A percentile compares a stretch with the other conserved stretches of the same genome.
These are phyloP conservation scores for Drosera spatulata DNA, from an alignment of 179 eudicot genomes.

Conservation along the genomic window DNA sequence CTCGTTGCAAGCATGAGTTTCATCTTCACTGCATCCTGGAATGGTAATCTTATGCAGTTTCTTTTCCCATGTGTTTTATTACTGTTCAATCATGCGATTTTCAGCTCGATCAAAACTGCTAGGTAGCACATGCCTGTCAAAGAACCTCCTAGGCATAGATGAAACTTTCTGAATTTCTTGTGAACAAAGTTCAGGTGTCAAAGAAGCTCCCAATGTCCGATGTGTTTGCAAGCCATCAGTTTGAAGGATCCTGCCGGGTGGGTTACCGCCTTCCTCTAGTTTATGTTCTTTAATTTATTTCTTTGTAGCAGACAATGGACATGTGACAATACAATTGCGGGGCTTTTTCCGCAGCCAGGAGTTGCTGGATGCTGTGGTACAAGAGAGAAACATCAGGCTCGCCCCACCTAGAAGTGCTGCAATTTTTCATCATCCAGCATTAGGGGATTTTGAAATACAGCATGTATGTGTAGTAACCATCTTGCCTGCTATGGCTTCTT, in stretches of 20 bases:
- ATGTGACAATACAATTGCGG: neutral
- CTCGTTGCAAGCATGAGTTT: too few species aligned
- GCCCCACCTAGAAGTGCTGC: constrained; percentile 73
- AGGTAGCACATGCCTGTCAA: too few species aligned
- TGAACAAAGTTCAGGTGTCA: constrained; percentile 58
- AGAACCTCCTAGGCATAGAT: too few species aligned
- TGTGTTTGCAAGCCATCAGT: constrained; percentile 64
- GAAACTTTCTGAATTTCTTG: neutral
- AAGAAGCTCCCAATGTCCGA: constrained; percentile 96
- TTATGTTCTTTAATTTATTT: neutral
- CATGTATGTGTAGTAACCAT: constrained; percentile 39
- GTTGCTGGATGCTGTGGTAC: constrained; percentile 59
- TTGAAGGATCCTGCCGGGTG: constrained; percentile 38
- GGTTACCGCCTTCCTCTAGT: neutral
- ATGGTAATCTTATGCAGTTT: too few species aligned
- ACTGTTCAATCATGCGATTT: too few species aligned
- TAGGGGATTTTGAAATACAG: constrained; percentile 89
- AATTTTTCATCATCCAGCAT: constrained; percentile 86
- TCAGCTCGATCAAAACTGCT: too few species aligned
- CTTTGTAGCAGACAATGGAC: too few species aligned
- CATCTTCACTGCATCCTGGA: too few species aligned
- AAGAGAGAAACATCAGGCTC: constrained; percentile 20
- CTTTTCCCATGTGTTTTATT: too few species aligned
- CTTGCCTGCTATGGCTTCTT: neutral
- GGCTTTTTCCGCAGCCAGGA: constrained; percentile 63